Evolutionary conservation across 1,139 yeast genomes (phyloP).

Genomic region (Hanseniaspora sp.): DNA sequence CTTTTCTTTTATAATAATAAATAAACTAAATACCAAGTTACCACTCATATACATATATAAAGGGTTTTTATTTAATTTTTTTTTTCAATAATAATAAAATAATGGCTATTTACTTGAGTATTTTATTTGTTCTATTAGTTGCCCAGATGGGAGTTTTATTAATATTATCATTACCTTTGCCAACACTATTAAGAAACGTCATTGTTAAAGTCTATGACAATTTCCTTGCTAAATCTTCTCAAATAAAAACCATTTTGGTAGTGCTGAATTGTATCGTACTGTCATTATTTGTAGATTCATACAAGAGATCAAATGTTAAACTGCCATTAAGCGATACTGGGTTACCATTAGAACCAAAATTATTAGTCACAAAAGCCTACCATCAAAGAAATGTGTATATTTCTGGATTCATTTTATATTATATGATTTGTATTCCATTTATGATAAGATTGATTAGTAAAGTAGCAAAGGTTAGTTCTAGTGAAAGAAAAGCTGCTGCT

Average conservation of each 20-base stretch:
- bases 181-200: constrained; percentile 41
- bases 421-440: constrained; percentile 48
- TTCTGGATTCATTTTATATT: constrained; percentile 58
- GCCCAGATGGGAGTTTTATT: constrained; percentile 46
- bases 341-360: constrained; percentile 22
- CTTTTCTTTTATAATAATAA: too few species aligned
- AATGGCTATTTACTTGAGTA: constrained; percentile 32
- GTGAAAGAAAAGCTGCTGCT: constrained; percentile 23
- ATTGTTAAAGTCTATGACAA: constrained; percentile 35
- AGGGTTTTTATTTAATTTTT: too few species aligned
- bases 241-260: constrained; percentile 40
- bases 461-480: constrained; percentile 36
- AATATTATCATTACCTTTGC: constrained; percentile 51
- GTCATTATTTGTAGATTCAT: constrained; percentile 51
- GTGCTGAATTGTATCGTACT: constrained; percentile 40
- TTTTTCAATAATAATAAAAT: too few species aligned
- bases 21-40: neutral
- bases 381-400: constrained; percentile 62
- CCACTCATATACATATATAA: neutral
- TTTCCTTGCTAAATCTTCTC: constrained; percentile 31
- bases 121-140: constrained; percentile 34
- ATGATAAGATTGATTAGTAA: constrained; percentile 47
- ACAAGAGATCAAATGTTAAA: constrained; percentile 37
- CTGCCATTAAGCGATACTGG: constrained; percentile 22
- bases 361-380: constrained; percentile 41